phyloP scores from a whole-genome alignment of 2,329 filamentous ascomycete species.

The Xylariaceae sp. region DNA sequence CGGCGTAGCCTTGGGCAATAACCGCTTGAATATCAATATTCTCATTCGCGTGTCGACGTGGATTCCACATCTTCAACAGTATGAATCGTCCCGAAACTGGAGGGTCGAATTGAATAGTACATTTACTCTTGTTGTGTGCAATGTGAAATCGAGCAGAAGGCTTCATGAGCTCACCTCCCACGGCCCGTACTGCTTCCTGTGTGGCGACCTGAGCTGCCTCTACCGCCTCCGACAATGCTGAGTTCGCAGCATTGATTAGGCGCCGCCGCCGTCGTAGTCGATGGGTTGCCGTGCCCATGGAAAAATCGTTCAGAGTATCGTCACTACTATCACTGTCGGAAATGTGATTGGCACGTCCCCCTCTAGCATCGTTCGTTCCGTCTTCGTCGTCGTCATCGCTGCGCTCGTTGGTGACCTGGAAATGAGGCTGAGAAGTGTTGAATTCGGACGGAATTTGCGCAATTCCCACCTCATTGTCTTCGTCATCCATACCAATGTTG shows the following conservation, averaged over 20 bases:
- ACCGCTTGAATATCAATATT: constrained; percentile 93
- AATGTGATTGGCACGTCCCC: constrained; percentile 40
- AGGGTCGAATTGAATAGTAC: constrained; percentile 82
- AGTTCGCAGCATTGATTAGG: constrained; percentile 25
- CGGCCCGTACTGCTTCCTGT: constrained; percentile 55
- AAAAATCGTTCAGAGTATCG: constrained; percentile 36
- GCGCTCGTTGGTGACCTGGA: constrained; percentile 57
- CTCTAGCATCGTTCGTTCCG: constrained; percentile 19
- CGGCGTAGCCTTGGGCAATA: constrained; percentile 78
- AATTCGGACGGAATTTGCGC: constrained; percentile 60
- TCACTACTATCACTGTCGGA: constrained; percentile 47
- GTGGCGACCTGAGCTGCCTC: constrained; percentile 53
- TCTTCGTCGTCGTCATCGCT: constrained; percentile 60
- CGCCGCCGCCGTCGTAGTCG: constrained; percentile 29
- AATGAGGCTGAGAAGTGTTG: constrained; percentile 44
- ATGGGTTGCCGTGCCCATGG: constrained; percentile 28
- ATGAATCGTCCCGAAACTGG: constrained; percentile 80
- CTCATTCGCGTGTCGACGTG: constrained; percentile 57
- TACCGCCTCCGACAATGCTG: constrained; percentile 38
- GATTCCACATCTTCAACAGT: constrained; percentile 86
- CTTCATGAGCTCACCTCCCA: constrained; percentile 60
- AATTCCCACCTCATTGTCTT: constrained; percentile 43
- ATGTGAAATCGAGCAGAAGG: constrained; percentile 84
- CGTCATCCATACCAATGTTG: constrained; percentile 41
- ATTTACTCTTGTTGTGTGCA: constrained; percentile 76